These are phyloP conservation scores for Diaporthe amygdali DNA, from an alignment of 2,329 filamentous ascomycete species.

Conservation along the genomic window DNA sequence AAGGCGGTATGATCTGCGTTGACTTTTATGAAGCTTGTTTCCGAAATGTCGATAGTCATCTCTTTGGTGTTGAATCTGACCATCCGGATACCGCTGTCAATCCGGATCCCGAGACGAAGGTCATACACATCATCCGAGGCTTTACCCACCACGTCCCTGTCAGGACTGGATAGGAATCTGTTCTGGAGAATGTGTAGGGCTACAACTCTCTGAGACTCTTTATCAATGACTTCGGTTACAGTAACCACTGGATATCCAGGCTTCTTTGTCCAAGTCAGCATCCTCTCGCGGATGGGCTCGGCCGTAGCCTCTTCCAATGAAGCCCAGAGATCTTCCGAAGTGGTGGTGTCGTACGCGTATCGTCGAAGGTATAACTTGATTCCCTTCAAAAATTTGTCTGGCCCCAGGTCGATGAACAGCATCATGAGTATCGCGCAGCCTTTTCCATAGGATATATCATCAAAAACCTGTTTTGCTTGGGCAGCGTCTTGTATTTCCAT, in stretches of 20 bases:
- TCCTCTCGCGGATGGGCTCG: constrained; percentile 82
- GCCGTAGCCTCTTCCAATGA: constrained; percentile 87
- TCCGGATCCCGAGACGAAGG: neutral
- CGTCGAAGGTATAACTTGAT: constrained; percentile 88
- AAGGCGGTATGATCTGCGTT: neutral
- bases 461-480: constrained; percentile 97
- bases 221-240: constrained; percentile 75
- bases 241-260: constrained; percentile 95
- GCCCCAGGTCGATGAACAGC: constrained; percentile 89
- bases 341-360: constrained; percentile 88
- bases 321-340: constrained; percentile 88
- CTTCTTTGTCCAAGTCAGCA: constrained; percentile 93
- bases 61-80: neutral
- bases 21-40: neutral
- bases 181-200: neutral
- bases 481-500: constrained; percentile 91
- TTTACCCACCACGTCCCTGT: neutral
- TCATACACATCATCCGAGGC: neutral
- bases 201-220: neutral
- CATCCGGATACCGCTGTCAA: neutral
- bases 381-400: constrained; percentile 86
- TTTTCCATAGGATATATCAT: constrained; percentile 95
- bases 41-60: neutral
- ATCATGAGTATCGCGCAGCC: constrained; percentile 96
- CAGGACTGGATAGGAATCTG: neutral